Conservation (phyloP, 495 filamentous ascomycete species). For the Penicillium fimorum region DNA sequence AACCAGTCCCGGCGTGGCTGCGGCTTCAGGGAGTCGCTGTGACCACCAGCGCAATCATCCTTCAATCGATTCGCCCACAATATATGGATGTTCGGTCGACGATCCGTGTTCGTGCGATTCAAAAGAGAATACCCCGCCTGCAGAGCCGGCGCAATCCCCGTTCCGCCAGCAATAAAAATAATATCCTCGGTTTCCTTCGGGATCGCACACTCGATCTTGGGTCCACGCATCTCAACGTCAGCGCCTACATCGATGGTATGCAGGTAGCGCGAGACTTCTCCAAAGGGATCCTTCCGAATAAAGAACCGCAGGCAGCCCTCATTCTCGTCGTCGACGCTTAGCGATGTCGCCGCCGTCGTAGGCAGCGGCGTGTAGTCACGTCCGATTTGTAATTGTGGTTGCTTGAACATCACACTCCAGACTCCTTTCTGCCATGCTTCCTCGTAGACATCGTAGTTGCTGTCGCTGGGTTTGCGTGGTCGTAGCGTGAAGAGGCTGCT, state of each 20-base stretch:
- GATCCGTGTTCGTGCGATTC: slow-evolving; percentile 24
- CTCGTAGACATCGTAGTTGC: slow-evolving; percentile 45
- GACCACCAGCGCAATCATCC: slow-evolving; percentile 57
- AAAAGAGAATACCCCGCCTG: slow-evolving; percentile 68
- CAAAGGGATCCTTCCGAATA: slow-evolving; percentile 53
- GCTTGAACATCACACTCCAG: slow-evolving; percentile 89
- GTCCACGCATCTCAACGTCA: slow-evolving; percentile 72
- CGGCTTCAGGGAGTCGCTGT: slow-evolving; percentile 28
- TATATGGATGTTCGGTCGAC: slow-evolving; percentile 52
- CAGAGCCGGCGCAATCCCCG: slow-evolving; percentile 87
- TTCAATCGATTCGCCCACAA: slow-evolving; percentile 65
- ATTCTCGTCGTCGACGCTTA: slow-evolving; percentile 33
- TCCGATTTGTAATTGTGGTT: slow-evolving; percentile 87
- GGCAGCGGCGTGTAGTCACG: slow-evolving; percentile 88
- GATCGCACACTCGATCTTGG: slow-evolving; percentile 66
- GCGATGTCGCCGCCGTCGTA: slow-evolving; percentile 26
- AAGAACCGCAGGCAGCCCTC: slow-evolving; percentile 51
- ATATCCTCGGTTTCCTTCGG: slow-evolving; percentile 54
- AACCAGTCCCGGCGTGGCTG: slow-evolving; percentile 34
- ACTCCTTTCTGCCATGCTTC: slow-evolving; percentile 60
- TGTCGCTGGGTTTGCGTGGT: slow-evolving; percentile 39
- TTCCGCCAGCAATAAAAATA: slow-evolving; percentile 88
- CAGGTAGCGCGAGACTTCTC: slow-evolving; percentile 69
- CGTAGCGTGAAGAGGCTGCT: slow-evolving; percentile 72
- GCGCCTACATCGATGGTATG: slow-evolving; percentile 58